Evolutionary conservation across 768 basidiomycete species (phyloP).

Genomic region (Panus rudis): DNA sequence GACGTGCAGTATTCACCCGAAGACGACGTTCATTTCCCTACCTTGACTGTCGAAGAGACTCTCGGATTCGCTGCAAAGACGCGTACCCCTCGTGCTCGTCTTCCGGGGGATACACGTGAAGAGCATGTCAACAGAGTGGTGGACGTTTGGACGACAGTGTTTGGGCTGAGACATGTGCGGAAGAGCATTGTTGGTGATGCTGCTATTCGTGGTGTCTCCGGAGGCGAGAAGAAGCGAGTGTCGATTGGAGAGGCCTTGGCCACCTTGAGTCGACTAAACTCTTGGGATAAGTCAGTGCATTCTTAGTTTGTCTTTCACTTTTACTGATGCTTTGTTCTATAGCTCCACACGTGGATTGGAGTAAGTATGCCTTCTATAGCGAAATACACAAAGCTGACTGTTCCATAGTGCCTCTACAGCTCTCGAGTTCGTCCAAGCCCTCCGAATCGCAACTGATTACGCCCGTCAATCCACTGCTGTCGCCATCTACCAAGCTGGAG

Average conservation of each 20-base stretch:
- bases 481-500: slow-evolving; percentile 80
- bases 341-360: slow-evolving; percentile 46
- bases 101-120: slow-evolving; percentile 35
- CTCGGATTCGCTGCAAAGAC: slow-evolving; percentile 62
- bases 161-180: slow-evolving; percentile 68
- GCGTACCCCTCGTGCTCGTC: slow-evolving; percentile 54
- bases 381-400: not conserved
- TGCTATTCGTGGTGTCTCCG: slow-evolving; percentile 64
- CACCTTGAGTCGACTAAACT: slow-evolving; percentile 51
- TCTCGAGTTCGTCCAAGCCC: slow-evolving; percentile 49
- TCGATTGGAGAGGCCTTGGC: slow-evolving; percentile 71
- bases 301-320: not conserved
- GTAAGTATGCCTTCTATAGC: slow-evolving; percentile 6
- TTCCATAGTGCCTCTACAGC: slow-evolving; percentile 40
- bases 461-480: slow-evolving; percentile 50
- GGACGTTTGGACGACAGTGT: slow-evolving; percentile 56
- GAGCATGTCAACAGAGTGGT: slow-evolving; percentile 35
- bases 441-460: slow-evolving; percentile 49
- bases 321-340: not conserved
- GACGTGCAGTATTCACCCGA: slow-evolving; percentile 79
- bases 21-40: slow-evolving; percentile 83
- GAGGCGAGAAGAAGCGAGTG: slow-evolving; percentile 75
- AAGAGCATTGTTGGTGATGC: slow-evolving; percentile 76
- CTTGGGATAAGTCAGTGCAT: slow-evolving; percentile 66
- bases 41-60: slow-evolving; percentile 73